Percentiles rank a stretch among this genome's conserved stretches.
Conservation (phyloP, 73 alveolate species). For the Diophrys sp. region DNA sequence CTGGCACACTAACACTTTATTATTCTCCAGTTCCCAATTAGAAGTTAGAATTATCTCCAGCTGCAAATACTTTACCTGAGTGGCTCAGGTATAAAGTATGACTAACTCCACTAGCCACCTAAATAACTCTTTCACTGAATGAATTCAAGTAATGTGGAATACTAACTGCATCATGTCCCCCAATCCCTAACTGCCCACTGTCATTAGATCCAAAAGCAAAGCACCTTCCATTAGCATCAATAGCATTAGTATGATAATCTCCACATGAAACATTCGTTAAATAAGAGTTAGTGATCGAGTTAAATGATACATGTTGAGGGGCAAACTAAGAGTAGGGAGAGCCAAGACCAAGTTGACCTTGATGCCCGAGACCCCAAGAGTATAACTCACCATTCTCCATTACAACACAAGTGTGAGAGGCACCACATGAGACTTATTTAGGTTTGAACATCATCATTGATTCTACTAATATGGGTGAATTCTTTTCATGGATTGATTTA, state of each 20-base stretch:
- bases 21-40: constrained; percentile 70
- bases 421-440: constrained; percentile 50
- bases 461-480: constrained; percentile 60
- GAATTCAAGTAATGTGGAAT: constrained; percentile 21
- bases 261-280: background rate
- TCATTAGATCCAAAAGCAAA: constrained; percentile 1
- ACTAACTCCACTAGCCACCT: constrained; percentile 62
- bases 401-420: constrained; percentile 42
- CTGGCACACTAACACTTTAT: constrained; percentile 20
- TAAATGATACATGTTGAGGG: constrained; percentile 18
- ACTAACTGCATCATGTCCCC: constrained; percentile 34
- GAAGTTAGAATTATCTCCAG: constrained; percentile 69
- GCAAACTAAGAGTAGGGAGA: constrained; percentile 11
- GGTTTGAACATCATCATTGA: constrained; percentile 46
- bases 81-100: constrained; percentile 78
- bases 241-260: background rate
- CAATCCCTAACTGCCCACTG: constrained; percentile 45
- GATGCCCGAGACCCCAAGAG: constrained; percentile 65
- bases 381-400: constrained; percentile 60
- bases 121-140: constrained; percentile 32
- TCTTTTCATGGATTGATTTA: constrained; percentile 19
- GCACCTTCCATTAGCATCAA: background rate
- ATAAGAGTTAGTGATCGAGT: background rate
- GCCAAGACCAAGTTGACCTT: constrained; percentile 70
- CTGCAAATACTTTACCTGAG: constrained; percentile 70